Base-by-base conservation (phyloP, 306 rosid genomes). In the Pueraria montana region DNA sequence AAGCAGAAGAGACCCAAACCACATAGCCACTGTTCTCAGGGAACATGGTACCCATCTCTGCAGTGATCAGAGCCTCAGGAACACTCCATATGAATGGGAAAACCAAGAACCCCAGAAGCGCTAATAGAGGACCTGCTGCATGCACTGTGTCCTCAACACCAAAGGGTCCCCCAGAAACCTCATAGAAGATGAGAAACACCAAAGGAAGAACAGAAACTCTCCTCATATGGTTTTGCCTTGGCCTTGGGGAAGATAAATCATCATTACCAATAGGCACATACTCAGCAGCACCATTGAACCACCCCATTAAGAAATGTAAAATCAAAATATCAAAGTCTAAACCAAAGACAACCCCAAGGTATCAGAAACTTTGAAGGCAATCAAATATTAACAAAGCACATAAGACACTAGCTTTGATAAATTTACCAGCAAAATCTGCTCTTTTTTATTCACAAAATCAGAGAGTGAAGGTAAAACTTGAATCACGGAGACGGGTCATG, bases 21-120 rank as follows among this genome's bases (percentile, higher is more conserved):
- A 91, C 97, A 85, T 93, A 93, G 59, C 94, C 94, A 43, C 96
- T 91, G 80, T 91, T 91, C 79, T 91, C 96, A 2, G 97, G 96
- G 78, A 93, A 93, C 96, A 91, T 91, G 62, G 97, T 91, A 18
- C 96, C 94, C 97, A 93, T 93, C 76, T 93, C 97, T 3, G 96
- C 96, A 42, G 96, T 93, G 11, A 93, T 86, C 63, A 93, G 64
- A 9, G 96, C 96, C 78, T 93, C 97, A 0, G 97, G 97, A 71
- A 93, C 84, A 78, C 97, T 93, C 96, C 97, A 93, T 78, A 93
- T 90, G 61, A 93, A 56, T 62, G 97, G 94, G 30, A 91, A 90
- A 69, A 91, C 74, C 82, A 93, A 62, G 87, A 93, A 93, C 20
- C 97, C 94, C 0, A 87, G 11, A 77, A 93, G 92, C 72, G 96